A percentile compares a stretch with the other conserved stretches of the same genome.
Conservation (phyloP, 169 alveolate species). For the Eimeria acervulina region DNA sequence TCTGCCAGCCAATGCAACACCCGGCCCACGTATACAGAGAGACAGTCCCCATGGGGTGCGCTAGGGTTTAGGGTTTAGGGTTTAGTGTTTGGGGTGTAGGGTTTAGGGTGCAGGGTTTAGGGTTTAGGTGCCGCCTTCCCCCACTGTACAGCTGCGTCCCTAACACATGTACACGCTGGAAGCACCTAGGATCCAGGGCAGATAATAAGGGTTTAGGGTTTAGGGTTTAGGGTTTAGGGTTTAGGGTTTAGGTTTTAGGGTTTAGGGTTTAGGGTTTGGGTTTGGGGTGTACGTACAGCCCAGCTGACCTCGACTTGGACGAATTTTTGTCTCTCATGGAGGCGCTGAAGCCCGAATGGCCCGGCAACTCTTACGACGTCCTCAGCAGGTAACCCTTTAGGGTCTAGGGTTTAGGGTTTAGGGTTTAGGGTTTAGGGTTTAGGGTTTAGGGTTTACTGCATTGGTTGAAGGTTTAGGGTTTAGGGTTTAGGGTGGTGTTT, state of each 20-base stretch:
- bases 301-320: background rate
- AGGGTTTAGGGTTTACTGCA: too few species aligned
- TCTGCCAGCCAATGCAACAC: conserved; percentile 61
- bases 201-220: background rate
- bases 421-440: background rate
- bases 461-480: background rate
- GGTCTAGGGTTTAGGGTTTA: background rate
- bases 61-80: background rate
- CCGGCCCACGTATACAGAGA: conserved; percentile 79
- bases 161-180: too few species aligned
- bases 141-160: background rate
- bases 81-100: background rate
- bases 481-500: background rate
- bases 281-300: conserved; percentile 11
- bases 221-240: background rate
- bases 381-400: conserved; percentile 21
- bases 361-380: conserved; percentile 64
- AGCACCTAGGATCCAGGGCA: too few species aligned
- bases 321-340: conserved; percentile 28
- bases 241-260: background rate
- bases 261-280: background rate
- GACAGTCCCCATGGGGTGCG: conserved; percentile 78
- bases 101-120: background rate
- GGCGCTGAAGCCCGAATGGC: conserved; percentile 66
- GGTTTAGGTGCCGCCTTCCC: background rate